Evolutionary conservation across 441 rosid species (phyloP), one percentile per base, ranked within the genome.

Genomic region (Aleurites moluccanus): DNA sequence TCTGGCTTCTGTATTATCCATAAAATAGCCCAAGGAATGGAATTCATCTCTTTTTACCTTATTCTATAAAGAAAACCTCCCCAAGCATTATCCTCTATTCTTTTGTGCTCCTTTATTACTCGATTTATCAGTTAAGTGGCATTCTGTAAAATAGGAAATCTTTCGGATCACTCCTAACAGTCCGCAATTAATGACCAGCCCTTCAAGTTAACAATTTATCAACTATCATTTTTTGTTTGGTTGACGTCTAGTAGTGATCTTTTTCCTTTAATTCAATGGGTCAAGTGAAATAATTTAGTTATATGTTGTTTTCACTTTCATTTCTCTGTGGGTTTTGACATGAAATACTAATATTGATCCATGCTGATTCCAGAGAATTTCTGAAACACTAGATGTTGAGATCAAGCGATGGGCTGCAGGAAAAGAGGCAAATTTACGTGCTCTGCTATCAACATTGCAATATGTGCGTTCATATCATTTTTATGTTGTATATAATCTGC

Each of bases 351-450:
- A 81, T 78, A 25, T 72, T 67, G 49, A 57, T 80, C 64, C 76
- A 64, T 60, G 21, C 47, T 72, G 30, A 71, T 83, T 80, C 66
- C 93, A 94, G 98, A 91, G 96, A 76, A 85, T 92, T 80, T 88
- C 89, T 61, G 97, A 85, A 78, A 86, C 97, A 52, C 79, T 95
- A 62, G 98, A 95, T 80, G 80, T 71, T 78, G 99, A 92, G 91
- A 87, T 95, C 85, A 92, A 84, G 88, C 95, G 98, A 56, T 95
- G 98, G 99, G 90, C 97, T 82, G 90, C 97, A 3, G 99, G 97
- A 79, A 95, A 92, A 82, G 98, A 92, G 80, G 98, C 96, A 77
- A 95, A 92, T 83, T 79, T 95, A 71, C 97, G 96, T 45, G 95
- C 97, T 80, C 82, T 95, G 78, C 85, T 95, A 60, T 90, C 98